Conservation (phyloP, 176 grass and related monocot genomes). For the Phyllostachys edulis region DNA sequence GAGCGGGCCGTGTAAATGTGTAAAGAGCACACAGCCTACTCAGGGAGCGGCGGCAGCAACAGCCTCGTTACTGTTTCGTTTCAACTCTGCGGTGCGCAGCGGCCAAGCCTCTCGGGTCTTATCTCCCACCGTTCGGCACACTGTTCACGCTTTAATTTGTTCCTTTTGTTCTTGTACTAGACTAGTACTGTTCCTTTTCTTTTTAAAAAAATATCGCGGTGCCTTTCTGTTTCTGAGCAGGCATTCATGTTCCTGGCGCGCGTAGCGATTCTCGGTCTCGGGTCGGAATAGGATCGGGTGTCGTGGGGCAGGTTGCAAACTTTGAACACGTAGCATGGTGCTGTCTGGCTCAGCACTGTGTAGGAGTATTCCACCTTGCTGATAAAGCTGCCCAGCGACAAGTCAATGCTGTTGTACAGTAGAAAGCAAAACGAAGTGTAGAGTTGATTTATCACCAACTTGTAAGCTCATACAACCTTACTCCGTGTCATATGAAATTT, state of each 20-base stretch:
- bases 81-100: background rate
- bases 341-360: background rate
- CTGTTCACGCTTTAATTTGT: background rate
- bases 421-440: background rate
- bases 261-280: background rate
- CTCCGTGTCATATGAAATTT: no score
- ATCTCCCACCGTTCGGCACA: background rate
- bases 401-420: background rate
- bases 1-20: background rate
- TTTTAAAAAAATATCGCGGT: no score
- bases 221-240: background rate
- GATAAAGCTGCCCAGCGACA: background rate
- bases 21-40: background rate
- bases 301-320: background rate
- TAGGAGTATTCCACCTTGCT: background rate
- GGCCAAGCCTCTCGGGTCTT: background rate
- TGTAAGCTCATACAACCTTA: no score
- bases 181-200: background rate
- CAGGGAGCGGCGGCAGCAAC: no score
- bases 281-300: background rate
- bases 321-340: background rate
- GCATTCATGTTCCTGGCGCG: background rate
- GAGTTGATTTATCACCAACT: background rate
- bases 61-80: background rate
- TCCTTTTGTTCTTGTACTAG: conserved; percentile 23